Evolutionary conservation across 2,329 filamentous ascomycete species (phyloP), one percentile per base, ranked within the genome.

Genomic region (Penicillium sp.): DNA sequence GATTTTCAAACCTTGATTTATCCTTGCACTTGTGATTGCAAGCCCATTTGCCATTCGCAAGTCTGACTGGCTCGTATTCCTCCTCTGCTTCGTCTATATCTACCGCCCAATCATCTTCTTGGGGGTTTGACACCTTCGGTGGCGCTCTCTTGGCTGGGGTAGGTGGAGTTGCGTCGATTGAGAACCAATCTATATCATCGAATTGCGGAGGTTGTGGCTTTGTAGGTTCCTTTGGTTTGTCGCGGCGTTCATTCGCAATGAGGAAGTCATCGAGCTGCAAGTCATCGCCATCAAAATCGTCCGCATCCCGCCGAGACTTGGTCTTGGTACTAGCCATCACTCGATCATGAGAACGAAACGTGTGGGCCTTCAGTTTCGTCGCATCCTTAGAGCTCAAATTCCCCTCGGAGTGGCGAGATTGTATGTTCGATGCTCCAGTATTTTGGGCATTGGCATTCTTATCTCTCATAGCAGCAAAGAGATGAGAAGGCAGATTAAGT

Each of bases 1-100:
- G 9, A 21, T 13, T 15, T 9, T 6, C 61, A 53, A 64, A 78
- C 75, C 67, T 72, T 38, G 69, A 74, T 61, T 82, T 85, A 60
- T 86, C 77, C 62, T 82, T 84, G 74, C 89, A 92, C 18, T 71
- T 71, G 65, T 93, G 89, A 55, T 87, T 87, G 72, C 89, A 93
- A 35, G 81, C 80, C 84, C 86, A 92, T 65, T 81, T 89, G 0
- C 88, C 89, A 65, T 89, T 92, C 0, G 78, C 71, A 57, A 91
- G 79, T 61, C 79, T 80, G 1, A 74, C 68, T 5, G 84, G 79
- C 45, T 80, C 72, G 34, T 63, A 61, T 6, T 58, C 46, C 5
- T 66, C 60, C 3, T 52, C 50, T 23, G 54, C 49, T 8, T 59
- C 37, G 3, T 50, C 49, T 45, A 55, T 59, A 25, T 51, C 44